Percentiles rank a stretch among this genome's conserved stretches.
These are phyloP conservation scores for Cenchrus purpureus DNA, from an alignment of 176 grass and related monocot genomes.

Conservation along the genomic window DNA sequence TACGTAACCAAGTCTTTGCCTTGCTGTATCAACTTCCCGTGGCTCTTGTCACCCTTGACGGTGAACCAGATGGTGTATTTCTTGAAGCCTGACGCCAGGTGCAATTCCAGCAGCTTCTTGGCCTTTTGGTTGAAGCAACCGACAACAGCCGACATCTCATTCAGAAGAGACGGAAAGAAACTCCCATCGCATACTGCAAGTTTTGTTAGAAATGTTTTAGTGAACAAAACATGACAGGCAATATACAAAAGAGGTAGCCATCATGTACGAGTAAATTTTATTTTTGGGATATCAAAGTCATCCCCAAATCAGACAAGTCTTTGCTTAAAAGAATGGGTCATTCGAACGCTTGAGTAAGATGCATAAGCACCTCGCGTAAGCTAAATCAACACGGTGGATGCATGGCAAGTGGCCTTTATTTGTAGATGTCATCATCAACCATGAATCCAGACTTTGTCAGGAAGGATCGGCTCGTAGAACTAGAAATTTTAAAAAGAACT, in stretches of 20 bases:
- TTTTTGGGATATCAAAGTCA: neutral
- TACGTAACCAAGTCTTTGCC: constrained; percentile 89
- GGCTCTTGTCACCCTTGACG: constrained; percentile 48
- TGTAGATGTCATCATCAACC: neutral
- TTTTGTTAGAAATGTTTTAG: constrained; percentile 39
- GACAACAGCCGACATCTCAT: constrained; percentile 81
- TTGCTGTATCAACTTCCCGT: constrained; percentile 59
- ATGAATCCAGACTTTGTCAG: too few relatives aligned
- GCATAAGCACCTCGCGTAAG: neutral
- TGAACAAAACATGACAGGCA: neutral
- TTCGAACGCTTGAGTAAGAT: neutral
- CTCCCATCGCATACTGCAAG: constrained; percentile 85
- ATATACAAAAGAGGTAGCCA: neutral
- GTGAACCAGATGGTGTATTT: constrained; percentile 65
- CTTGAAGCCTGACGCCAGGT: constrained; percentile 77
- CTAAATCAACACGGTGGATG: neutral
- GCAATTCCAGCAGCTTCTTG: constrained; percentile 77
- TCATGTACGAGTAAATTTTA: neutral
- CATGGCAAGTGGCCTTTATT: neutral
- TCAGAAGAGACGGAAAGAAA: constrained; percentile 80
- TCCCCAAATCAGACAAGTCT: neutral
- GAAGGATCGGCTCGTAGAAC: too few relatives aligned
- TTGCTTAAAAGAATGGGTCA: neutral
- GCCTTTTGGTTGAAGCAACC: constrained; percentile 85
- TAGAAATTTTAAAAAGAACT: too few relatives aligned